Base-by-base conservation (phyloP, 805 yeast genomes). In the Grigorovia yakushimaensis region DNA sequence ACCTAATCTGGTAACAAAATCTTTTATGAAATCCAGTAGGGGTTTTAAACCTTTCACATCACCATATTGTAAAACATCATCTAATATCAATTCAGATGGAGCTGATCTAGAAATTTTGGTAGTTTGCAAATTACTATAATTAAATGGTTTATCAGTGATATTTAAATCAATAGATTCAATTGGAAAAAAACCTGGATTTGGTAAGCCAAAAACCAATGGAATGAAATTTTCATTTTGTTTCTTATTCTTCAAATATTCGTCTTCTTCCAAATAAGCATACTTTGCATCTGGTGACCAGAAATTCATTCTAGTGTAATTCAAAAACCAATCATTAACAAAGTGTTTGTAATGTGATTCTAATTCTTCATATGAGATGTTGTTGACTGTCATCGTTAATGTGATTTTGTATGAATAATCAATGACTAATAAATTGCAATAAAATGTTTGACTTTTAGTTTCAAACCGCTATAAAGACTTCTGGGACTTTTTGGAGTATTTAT, bases 111-210 rank as follows among this genome's bases (percentile, higher is more conserved):
- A 23, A 23, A 23, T 9, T 6, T 6, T 23, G 9, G 27, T 9
- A 23, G 9, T 23, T 51, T 48, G 15, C 9, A 23, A 23, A 6
- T 23, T 6, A 22, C 46, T 50, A 15, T 39, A 11, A 5, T 42
- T 49, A 42, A 57, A 58, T 7, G 65, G 65, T 17, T 40, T 43
- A 23, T 55, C 53, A 7, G 50, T 51, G 20, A 80, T 62, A 44
- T 71, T 66, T 23, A 78, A 66, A 23, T 70, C 69, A 38, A 81
- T 70, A 4, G 75, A 64, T 19, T 73, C 73, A 42, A 81, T 60
- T 0, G 88, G 87, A 60, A 80, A 82, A 53, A 81, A 73, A 8
- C 77, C 78, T 42, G 72, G 70, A 58, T 79, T 74, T 18, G 88
- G 88, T 56, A 73, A 67, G 15, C 87, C 87, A 49, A 77, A 81